Base-by-base conservation (phyloP, 1,284 basidiomycete species). In the Tilletia setariae region DNA sequence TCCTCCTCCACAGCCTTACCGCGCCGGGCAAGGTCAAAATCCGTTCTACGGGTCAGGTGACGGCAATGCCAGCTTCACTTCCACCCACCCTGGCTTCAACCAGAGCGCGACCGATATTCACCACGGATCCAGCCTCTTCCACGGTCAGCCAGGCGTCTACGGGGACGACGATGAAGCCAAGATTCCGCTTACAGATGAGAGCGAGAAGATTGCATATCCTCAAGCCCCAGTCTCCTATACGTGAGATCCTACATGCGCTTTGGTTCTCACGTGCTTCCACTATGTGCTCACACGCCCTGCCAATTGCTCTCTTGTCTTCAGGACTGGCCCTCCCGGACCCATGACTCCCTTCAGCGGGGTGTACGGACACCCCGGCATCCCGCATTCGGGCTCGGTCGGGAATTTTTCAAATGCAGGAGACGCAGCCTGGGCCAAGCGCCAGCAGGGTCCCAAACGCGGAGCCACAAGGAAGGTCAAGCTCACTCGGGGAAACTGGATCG, bases 381-480 rank as follows among this genome's bases (percentile, higher is more conserved):
- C 56, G 15, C 56, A 65, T 15, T 67, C 66, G 4, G 70, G 62
- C 56, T 56, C 67, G 43, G 67, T 70, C 44, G 70, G 73, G 2
- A 69, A 71, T 13, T 67, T 43, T 25, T 23, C 51, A 25, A 21
- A 11, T 7, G 23, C 51, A 23, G 32, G 21, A 25, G 56, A 76
- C 32, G 67, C 72, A 2, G 81, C 77, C 0, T 84, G 83, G 83
- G 75, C 75, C 19, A 73, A 78, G 63, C 76, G 83, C 28, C 83
- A 83, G 63, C 77, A 78, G 64, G 79, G 74, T 8, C 83, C 84
- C 42, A 78, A 80, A 43, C 76, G 84, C 9, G 84, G 84, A 32
- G 73, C 83, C 49, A 91, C 84, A 43, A 82, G 91, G 74, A 92
- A 91, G 81, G 90, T 98, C 84, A 92, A 93, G 83, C 89, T 98